phyloP scores from a whole-genome alignment of 495 filamentous ascomycete species.

The Cladorrhinum samala region DNA sequence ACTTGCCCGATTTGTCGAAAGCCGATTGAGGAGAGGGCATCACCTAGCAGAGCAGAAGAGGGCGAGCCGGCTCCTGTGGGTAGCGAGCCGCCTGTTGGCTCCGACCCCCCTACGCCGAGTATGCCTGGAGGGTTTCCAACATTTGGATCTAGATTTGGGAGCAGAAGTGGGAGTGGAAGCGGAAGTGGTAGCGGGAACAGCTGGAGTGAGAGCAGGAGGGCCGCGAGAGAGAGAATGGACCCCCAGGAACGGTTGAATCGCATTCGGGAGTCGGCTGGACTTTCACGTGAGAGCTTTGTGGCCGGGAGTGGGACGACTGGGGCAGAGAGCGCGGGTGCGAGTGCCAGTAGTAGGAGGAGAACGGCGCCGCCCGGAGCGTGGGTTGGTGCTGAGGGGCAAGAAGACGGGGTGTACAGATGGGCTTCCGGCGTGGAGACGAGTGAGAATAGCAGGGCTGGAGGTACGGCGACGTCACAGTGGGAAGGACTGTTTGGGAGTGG shows the following conservation, averaged over 20 bases:
- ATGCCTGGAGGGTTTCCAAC: not conserved
- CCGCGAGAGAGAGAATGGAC: not conserved
- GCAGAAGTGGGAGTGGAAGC: not conserved
- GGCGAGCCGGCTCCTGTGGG: not conserved
- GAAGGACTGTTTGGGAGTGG: not conserved
- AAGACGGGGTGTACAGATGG: no score
- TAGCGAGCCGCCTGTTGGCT: not conserved
- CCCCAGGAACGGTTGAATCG: not conserved
- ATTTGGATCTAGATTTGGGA: no score
- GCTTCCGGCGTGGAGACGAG: no score
- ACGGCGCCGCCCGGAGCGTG: not conserved
- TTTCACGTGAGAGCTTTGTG: not conserved
- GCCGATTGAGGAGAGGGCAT: slow-evolving; percentile 50
- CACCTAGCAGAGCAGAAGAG: not conserved
- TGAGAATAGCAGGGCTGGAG: not conserved
- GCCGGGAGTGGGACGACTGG: no score
- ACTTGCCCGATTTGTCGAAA: slow-evolving; percentile 86
- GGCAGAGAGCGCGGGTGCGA: not conserved
- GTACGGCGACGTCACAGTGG: no score
- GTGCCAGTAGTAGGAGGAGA: not conserved
- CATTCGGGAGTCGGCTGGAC: not conserved
- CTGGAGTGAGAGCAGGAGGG: not conserved
- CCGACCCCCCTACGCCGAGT: not conserved
- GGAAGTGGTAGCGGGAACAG: not conserved
- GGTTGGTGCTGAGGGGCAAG: no score